Conservation (phyloP, 2,329 filamentous ascomycete genomes). For the Ophiostoma perfectum region DNA sequence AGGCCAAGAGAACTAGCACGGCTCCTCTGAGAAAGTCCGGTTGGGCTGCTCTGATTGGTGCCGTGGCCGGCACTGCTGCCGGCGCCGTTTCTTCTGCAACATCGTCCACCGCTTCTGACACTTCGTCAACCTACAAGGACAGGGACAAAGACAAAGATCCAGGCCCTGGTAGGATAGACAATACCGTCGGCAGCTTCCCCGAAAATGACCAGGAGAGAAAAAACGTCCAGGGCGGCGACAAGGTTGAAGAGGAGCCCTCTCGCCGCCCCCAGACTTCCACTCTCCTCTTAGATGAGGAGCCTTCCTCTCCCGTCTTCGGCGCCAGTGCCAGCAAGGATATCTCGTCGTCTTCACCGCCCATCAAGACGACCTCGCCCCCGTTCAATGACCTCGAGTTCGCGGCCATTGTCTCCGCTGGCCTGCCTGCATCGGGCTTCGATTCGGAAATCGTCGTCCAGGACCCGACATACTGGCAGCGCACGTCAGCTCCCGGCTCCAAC, state of each 20-base stretch:
- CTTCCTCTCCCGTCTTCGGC: neutral
- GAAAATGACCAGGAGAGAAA: slow-evolving; percentile 14
- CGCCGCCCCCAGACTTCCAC: slow-evolving; percentile 13
- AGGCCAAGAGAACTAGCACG: slow-evolving; percentile 30
- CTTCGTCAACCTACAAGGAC: slow-evolving; percentile 4
- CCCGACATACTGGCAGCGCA: slow-evolving; percentile 56
- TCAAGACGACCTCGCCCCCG: neutral
- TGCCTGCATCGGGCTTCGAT: slow-evolving; percentile 65
- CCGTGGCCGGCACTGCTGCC: slow-evolving; percentile 40
- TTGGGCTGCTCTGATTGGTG: slow-evolving; percentile 51
- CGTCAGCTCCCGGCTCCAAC: slow-evolving; percentile 58
- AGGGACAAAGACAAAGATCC: neutral
- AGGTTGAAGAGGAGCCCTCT: slow-evolving; percentile 24
- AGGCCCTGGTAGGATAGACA: neutral
- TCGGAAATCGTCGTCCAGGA: slow-evolving; percentile 65
- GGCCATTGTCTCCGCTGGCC: slow-evolving; percentile 62
- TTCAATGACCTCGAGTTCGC: slow-evolving; percentile 60
- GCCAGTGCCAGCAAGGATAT: neutral
- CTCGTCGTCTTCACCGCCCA: neutral
- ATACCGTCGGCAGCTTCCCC: slow-evolving; percentile 17
- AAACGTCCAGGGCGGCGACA: slow-evolving; percentile 19
- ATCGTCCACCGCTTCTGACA: slow-evolving; percentile 13
- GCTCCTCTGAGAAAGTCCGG: slow-evolving; percentile 32
- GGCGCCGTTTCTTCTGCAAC: slow-evolving; percentile 28
- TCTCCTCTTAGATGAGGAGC: slow-evolving; percentile 12